phyloP scores from a whole-genome alignment of 345 rosid genomes.

The Citrus australasica region DNA sequence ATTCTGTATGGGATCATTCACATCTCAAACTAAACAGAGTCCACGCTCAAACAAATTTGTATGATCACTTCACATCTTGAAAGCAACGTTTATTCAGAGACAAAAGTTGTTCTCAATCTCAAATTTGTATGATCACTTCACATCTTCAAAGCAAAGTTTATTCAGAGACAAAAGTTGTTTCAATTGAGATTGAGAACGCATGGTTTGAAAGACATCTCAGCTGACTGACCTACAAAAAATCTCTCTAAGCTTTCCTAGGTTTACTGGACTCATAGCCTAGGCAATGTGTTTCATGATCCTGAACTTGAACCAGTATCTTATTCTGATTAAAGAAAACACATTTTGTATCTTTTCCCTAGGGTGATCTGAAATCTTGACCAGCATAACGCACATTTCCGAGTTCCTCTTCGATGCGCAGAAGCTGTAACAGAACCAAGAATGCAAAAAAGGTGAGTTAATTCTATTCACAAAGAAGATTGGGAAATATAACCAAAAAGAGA shows the following conservation, averaged over 20 bases:
- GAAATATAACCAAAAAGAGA: not conserved
- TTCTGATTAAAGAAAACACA: not conserved
- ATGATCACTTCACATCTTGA: not conserved
- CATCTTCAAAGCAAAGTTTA: not conserved
- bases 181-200: not conserved
- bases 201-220: not conserved
- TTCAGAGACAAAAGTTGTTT: conserved; percentile 4
- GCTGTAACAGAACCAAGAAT: conserved; percentile 48
- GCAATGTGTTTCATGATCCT: not conserved
- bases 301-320: not conserved
- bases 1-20: not conserved
- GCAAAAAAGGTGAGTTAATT: not conserved
- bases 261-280: not conserved
- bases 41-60: not conserved
- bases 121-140: too few relatives aligned
- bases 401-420: conserved; percentile 95
- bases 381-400: conserved; percentile 85
- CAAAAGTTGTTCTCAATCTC: conserved; percentile 1
- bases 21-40: not conserved
- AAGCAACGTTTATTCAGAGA: conserved; percentile 4
- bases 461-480: not conserved
- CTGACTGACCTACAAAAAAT: conserved; percentile 1
- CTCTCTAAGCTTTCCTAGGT: not conserved
- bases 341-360: conserved; percentile 29
- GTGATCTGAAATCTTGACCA: conserved; percentile 85